These are phyloP conservation scores for Paramyrothecium sp. DNA, from an alignment of 2,329 filamentous ascomycete species.

Conservation along the genomic window DNA sequence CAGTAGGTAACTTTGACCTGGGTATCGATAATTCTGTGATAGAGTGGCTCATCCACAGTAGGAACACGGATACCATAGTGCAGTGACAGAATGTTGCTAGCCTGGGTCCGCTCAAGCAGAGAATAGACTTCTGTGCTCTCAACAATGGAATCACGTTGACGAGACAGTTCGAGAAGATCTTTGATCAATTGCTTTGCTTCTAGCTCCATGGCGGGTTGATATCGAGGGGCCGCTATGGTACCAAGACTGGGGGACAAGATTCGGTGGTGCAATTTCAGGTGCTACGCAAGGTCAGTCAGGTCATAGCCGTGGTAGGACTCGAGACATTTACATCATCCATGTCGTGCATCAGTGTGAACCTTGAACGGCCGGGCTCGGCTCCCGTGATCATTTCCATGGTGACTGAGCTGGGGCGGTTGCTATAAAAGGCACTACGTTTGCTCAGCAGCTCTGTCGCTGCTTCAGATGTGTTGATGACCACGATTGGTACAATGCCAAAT, in stretches of 20 bases:
- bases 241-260: slow-evolving; percentile 31
- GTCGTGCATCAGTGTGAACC: slow-evolving; percentile 17
- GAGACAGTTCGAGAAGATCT: slow-evolving; percentile 32
- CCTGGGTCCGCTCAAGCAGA: slow-evolving; percentile 25
- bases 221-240: slow-evolving; percentile 24
- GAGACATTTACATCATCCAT: background rate
- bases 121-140: slow-evolving; percentile 13
- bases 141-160: slow-evolving; percentile 1
- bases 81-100: slow-evolving; percentile 30
- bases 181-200: slow-evolving; percentile 32
- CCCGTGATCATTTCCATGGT: slow-evolving; percentile 21
- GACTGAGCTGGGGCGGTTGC: slow-evolving; percentile 16
- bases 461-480: slow-evolving; percentile 15
- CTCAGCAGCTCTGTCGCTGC: slow-evolving; percentile 15
- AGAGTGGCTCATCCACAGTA: slow-evolving; percentile 9
- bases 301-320: too few species aligned
- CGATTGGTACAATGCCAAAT: slow-evolving; percentile 16
- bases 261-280: slow-evolving; percentile 33
- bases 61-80: slow-evolving; percentile 29
- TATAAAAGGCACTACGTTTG: slow-evolving; percentile 16
- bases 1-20: slow-evolving; percentile 18
- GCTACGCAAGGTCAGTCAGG: slow-evolving; percentile 1
- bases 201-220: slow-evolving; percentile 22
- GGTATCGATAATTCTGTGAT: slow-evolving; percentile 14
- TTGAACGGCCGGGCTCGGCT: slow-evolving; percentile 12